A percentile compares a stretch with the other conserved stretches of the same genome.
These are phyloP conservation scores for Carallia pectinifolia DNA, from an alignment of 345 rosid genomes.

Conservation along the genomic window DNA sequence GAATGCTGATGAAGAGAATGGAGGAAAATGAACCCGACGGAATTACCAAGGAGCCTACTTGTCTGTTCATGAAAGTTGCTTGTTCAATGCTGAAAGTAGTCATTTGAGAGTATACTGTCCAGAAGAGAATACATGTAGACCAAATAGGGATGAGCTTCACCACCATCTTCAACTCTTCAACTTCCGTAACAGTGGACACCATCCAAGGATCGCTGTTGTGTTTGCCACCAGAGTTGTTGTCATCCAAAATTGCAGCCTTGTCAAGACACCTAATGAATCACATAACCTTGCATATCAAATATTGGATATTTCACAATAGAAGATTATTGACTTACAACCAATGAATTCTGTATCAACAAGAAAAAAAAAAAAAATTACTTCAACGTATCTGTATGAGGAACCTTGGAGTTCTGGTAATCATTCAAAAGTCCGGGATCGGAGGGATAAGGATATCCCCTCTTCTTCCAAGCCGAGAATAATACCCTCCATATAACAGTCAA, in stretches of 20 bases:
- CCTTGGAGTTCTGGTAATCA: conserved; percentile 52
- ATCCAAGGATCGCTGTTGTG: conserved; percentile 50
- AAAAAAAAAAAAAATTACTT: conserved; percentile 32
- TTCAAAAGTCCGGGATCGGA: conserved; percentile 54
- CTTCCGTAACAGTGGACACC: conserved; percentile 69
- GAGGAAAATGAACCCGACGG: conserved; percentile 72
- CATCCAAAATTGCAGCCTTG: conserved; percentile 65
- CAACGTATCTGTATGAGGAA: conserved; percentile 55
- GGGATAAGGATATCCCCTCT: conserved; percentile 53
- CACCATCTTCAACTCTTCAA: conserved; percentile 85
- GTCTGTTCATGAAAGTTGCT: conserved; percentile 69
- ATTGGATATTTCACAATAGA: too few relatives aligned
- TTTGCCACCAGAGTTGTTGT: conserved; percentile 21
- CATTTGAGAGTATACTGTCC: conserved; percentile 96
- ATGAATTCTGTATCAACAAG: too few relatives aligned
- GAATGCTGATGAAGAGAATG: conserved; percentile 65
- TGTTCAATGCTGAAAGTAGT: conserved; percentile 85
- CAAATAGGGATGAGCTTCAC: conserved; percentile 74
- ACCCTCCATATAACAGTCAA: conserved; percentile 80
- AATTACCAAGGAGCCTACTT: conserved; percentile 47
- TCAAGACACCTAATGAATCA: conserved; percentile 54
- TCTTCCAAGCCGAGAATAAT: conserved; percentile 71
- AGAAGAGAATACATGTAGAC: conserved; percentile 85
- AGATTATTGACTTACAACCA: too few relatives aligned
- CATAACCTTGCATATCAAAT: too few relatives aligned